Evolutionary conservation across 2,329 filamentous ascomycete genomes (phyloP), one percentile per base, ranked within the genome.

Genomic region (Acrocalymma vagum): DNA sequence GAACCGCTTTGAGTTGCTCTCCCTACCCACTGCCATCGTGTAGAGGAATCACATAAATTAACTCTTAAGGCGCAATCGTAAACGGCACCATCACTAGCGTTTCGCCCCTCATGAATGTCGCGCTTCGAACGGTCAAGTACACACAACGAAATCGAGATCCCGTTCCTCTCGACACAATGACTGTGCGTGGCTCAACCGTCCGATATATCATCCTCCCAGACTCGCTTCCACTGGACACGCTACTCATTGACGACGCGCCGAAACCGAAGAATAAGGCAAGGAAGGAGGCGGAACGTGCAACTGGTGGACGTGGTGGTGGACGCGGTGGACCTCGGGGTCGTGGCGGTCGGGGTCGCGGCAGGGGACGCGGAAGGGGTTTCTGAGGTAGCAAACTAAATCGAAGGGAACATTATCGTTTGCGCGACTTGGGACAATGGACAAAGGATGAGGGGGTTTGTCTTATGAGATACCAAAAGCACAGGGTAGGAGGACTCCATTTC

Each of bases 231-330:
- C 82, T 99, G 53, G 94, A 99, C 73, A 96, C 93, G 26, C 82
- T 99, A 37, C 82, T 99, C 49, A 91, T 99, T 59, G 94, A 99
- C 71, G 94, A 99, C 74, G 85, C 90, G 63, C 91, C 93, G 35
- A 99, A 99, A 80, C 93, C 94, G 48, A 97, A 97, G 87, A 99
- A 99, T 78, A 99, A 99, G 85, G 93, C 94, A 17, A 84, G 93
- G 68, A 99, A 99, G 81, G 94, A 97, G 76, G 81, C 73, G 6
- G 76, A 80, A 14, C 81, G 82, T 29, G n/a, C n/a, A n/a, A n/a
- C n/a, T n/a, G 77, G 69, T 18, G 69, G 71, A 23, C 70, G 78
- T 28, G 79, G 79, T 29, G 78, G 78, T 8, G 72, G 74, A 18
- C 71, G 75, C 29, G 73, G 78, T 29, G 67, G 76, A 30, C 68